Evolutionary conservation across 2,329 filamentous ascomycete genomes (phyloP).

Genomic region (Xylariaceae sp.): DNA sequence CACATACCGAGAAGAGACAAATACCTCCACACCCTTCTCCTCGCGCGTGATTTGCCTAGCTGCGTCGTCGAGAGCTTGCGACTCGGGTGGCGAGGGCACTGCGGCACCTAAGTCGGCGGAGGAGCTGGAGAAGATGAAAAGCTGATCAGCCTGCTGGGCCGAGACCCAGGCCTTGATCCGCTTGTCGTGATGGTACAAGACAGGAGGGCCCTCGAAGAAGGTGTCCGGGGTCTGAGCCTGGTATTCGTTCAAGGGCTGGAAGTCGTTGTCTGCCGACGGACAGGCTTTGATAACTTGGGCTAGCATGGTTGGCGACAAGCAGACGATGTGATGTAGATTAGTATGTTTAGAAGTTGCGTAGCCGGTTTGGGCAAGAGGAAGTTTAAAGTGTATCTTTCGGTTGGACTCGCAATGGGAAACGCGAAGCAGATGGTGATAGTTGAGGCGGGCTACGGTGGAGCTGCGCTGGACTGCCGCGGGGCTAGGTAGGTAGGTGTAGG

Average conservation of each 20-base stretch:
- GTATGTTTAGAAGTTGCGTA: too few relatives aligned
- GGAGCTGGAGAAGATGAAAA: conserved; percentile 49
- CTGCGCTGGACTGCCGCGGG: too few relatives aligned
- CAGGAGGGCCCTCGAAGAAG: conserved; percentile 67
- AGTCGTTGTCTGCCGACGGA: conserved; percentile 53
- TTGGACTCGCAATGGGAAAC: too few relatives aligned
- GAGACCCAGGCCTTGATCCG: conserved; percentile 57
- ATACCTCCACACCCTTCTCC: conserved; percentile 51
- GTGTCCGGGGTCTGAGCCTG: conserved; percentile 67
- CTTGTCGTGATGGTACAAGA: conserved; percentile 62
- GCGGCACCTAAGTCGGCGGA: conserved; percentile 31
- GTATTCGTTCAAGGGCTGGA: conserved; percentile 63
- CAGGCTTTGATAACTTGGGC: conserved; percentile 54
- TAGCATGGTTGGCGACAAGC: conserved; percentile 31
- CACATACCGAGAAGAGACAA: conserved; percentile 55
- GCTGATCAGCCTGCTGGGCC: conserved; percentile 47
- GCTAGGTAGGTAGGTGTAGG: too few relatives aligned
- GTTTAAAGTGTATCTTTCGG: too few relatives aligned
- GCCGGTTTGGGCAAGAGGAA: too few relatives aligned
- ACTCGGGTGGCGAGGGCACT: conserved; percentile 31
- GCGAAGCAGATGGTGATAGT: too few relatives aligned
- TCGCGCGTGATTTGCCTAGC: conserved; percentile 23
- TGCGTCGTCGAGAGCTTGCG: conserved; percentile 31
- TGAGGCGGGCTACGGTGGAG: too few relatives aligned
- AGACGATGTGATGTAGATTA: not conserved